Conservation (phyloP, 495 filamentous ascomycete species). For the Astrocystis sublimbata region DNA sequence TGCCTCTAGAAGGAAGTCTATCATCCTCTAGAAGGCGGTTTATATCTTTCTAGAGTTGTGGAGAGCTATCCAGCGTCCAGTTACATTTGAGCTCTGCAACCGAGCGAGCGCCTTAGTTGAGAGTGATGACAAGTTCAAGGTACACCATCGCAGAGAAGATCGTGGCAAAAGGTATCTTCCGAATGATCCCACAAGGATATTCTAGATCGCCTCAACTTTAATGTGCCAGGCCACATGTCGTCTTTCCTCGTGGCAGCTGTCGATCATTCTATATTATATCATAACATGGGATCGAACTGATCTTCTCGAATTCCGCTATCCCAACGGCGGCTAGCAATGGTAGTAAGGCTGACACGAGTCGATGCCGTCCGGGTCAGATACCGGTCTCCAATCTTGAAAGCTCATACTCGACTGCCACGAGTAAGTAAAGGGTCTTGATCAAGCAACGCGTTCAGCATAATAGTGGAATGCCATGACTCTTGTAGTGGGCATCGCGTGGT, state of each 20-base stretch:
- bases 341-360: background rate
- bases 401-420: background rate
- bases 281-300: background rate
- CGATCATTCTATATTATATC: background rate
- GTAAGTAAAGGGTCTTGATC: conserved; percentile 1
- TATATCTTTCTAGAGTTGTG: background rate
- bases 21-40: too few species aligned
- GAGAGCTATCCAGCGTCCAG: background rate
- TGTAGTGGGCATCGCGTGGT: background rate
- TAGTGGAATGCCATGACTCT: background rate
- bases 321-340: background rate
- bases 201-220: background rate
- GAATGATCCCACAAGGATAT: background rate
- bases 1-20: too few species aligned
- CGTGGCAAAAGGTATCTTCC: background rate
- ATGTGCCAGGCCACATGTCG: background rate
- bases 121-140: background rate
- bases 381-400: background rate
- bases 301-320: background rate
- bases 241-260: background rate
- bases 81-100: background rate
- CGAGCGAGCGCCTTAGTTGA: background rate
- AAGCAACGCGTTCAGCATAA: background rate
- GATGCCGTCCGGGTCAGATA: background rate
- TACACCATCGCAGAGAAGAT: background rate